Evolutionary conservation across 257 asterid species (phyloP), one percentile per base, ranked within the genome.

Genomic region (Petrea volubilis): DNA sequence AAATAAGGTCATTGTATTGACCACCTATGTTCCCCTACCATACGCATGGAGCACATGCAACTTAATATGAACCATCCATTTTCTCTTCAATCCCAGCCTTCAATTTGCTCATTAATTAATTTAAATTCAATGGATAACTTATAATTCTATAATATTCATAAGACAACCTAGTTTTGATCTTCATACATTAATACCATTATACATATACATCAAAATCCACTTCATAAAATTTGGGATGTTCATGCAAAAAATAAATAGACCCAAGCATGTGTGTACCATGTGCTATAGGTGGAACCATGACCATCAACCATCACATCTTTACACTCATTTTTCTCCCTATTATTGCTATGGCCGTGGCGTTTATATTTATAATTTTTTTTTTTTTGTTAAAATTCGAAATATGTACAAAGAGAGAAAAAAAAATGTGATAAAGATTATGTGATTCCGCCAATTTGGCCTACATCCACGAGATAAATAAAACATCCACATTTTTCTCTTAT

Each of bases 191-290:
- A n/a, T 36, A 14, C 6, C 15, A 64, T 41, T 29, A 53, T 40
- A 53, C 60, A 49, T 44, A 31, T 28, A 36, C 56, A 46, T 17
- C 46, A 33, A 7, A 74, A 67, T 25, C 73, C 60, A 44, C 67
- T 44, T 21, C 60, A 57, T 24, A 38, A 38, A 5, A 38, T 38
- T 38, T 38, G 43, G 43, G 43, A 20, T 10, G 5, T 73, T 64
- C 61, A 44, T 20, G 61, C 67, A 52, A 70, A 73, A 70, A 68
- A 44, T 51, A 70, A 68, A 44, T 51, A 25, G 53, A 60, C 78
- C 38, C 43, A n/a, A 3, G 78, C 84, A 79, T 82, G 82, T 78
- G 83, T 43, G 67, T 59, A 64, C 77, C 82, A 82, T 66, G 84
- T 76, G 87, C 70, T 24, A n/a, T n/a, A 76, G 44, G 76, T 58